Base-by-base conservation (phyloP, 352 stramenopile species). In the Phytophthora sojae region DNA sequence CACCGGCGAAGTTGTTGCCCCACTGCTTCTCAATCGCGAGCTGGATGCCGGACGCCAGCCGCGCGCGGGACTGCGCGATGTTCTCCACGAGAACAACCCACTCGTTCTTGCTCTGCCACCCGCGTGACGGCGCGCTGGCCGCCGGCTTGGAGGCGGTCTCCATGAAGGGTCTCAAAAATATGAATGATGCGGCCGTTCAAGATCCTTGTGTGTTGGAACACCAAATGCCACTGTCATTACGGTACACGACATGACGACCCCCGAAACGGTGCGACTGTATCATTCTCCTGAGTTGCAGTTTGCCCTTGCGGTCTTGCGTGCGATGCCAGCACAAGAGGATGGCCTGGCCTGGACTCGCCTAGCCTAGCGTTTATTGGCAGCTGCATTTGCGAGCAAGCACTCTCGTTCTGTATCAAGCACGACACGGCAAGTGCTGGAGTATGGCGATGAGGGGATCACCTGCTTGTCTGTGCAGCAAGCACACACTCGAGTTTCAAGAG, bases 1-100 rank as follows among this genome's bases (percentile, higher is more conserved):
- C 11, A 92, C 86, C 83, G 0, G 87, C 65, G 59, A 94, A 94
- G 61, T 91, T 90, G 70, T 88, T 83, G 47, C 85, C 83, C 83
- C 87, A 94, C 64, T 91, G 85, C 69, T 91, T 91, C 71, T 94
- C 87, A 45, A 94, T 91, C 17, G 85, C 87, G 29, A 92, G 62
- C 61, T 94, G 85, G 64, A 94, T 94, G 59, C 87, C 85, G 1
- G 85, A 88, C 17, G 87, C 82, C 5, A 93, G 71, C 0, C 84
- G 82, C 29, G 87, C 75, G 54, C 89, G 85, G 44, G 85, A 94
- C 71, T 94, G 85, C 52, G 85, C 87, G 30, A 92, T 94, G 78
- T 93, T 94, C 63, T 94, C 85, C 25, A 93, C 87, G 2, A 93
- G 79, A 35, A 90, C 72, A 17, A 91, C 80, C 85, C 85, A 92